Evolutionary conservation across 805 yeast genomes (phyloP), one percentile per base, ranked within the genome.

Genomic region (Candida boleticola): DNA sequence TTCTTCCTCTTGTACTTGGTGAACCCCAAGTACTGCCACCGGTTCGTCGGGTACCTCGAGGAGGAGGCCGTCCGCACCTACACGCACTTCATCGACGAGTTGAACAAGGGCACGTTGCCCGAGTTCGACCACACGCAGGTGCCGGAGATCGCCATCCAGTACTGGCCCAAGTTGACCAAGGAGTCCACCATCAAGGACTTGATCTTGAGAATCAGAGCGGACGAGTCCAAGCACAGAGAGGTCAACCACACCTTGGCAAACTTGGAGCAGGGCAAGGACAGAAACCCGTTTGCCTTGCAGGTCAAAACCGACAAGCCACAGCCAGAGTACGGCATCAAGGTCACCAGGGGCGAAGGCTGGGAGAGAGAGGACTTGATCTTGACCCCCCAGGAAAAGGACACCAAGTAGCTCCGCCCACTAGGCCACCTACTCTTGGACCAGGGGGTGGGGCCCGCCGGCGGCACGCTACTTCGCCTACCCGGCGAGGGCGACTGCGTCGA

Each of bases 231-330:
- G 57, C 89, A 83, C 56, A 73, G 90, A 60, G 90, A 84, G 54
- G 89, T 84, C 22, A 84, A 83, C 62, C 90, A 83, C 53, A 84
- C 89, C 0, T 73, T 83, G 54, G 89, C 86, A 11, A 83, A 83
- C 52, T 70, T 83, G 51, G 58, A 69, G 41, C 79, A 70, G 47
- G 58, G 61, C 23, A 39, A 36, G 1, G 89, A 84, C 56, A 71
- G 88, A 52, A 84, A 84, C 54, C 90, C 90, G 11, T 84, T 79
- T 59, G 89, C 73, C 4, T 52, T 67, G 50, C 43, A 77, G 29
- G 54, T 77, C 36, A 61, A 68, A 25, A 61, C 71, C 17, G 55
- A 53, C 16, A 46, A 55, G 40, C 66, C 65, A 9, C 76, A 71
- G 48, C 76, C 76, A 5, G 54, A 50, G 5, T 52, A 66, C 36